These are phyloP conservation scores for Cerrena zonata DNA, from an alignment of 1,284 basidiomycete genomes.

Conservation along the genomic window DNA sequence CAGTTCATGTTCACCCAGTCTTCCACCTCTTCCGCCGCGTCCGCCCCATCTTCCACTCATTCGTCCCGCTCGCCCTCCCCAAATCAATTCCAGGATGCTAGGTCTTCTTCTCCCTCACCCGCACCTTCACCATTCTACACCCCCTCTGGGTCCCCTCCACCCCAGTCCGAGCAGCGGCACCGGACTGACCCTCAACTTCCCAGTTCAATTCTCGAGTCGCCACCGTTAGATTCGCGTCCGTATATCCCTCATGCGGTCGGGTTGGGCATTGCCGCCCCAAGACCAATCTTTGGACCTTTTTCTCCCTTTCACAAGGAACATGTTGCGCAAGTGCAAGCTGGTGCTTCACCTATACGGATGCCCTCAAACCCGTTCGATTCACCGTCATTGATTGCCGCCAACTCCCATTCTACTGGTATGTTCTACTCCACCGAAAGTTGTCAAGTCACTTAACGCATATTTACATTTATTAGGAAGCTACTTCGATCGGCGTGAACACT, in stretches of 20 bases:
- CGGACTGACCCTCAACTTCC: slow-evolving; percentile 12
- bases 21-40: slow-evolving; percentile 18
- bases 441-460: too few relatives aligned
- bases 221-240: slow-evolving; percentile 19
- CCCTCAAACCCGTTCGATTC: slow-evolving; percentile 18
- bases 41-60: slow-evolving; percentile 23
- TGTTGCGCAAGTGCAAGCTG: slow-evolving; percentile 14
- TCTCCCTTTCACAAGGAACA: slow-evolving; percentile 13
- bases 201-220: slow-evolving; percentile 15
- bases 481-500: too few relatives aligned
- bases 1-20: slow-evolving; percentile 27
- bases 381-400: background rate
- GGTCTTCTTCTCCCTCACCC: background rate
- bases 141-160: slow-evolving; percentile 1
- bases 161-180: slow-evolving; percentile 6
- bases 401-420: background rate
- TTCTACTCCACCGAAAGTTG: too few relatives aligned
- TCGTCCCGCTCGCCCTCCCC: slow-evolving; percentile 14
- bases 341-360: slow-evolving; percentile 19
- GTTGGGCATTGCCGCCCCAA: slow-evolving; percentile 23
- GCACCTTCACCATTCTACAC: slow-evolving; percentile 5
- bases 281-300: slow-evolving; percentile 21
- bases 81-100: slow-evolving; percentile 4
- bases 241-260: slow-evolving; percentile 25
- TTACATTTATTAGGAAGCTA: too few relatives aligned